phyloP scores from a whole-genome alignment of 1,284 basidiomycete genomes.

The Tilletia indica region DNA sequence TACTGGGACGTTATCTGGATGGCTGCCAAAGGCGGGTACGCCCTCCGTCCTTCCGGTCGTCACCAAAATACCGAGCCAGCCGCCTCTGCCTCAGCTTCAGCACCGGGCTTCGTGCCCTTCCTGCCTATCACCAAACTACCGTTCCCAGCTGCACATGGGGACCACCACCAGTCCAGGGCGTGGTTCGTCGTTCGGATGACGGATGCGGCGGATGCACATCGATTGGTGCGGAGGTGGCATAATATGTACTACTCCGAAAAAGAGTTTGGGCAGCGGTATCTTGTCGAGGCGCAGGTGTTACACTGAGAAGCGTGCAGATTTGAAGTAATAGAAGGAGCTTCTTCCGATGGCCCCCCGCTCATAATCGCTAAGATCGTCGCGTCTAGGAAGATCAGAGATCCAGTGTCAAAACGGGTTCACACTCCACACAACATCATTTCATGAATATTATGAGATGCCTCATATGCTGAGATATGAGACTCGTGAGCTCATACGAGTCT shows the following conservation, averaged over 20 bases:
- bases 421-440: no score
- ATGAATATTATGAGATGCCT: no score
- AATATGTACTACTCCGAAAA: slow-evolving; percentile 12
- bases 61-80: not conserved
- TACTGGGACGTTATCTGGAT: slow-evolving; percentile 11
- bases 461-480: no score
- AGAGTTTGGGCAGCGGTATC: not conserved
- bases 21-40: not conserved
- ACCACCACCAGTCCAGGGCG: not conserved
- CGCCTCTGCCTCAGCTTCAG: no score
- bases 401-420: no score
- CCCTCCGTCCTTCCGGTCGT: not conserved
- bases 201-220: slow-evolving; percentile 7
- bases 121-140: slow-evolving; percentile 11
- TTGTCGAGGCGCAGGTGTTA: not conserved
- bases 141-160: not conserved
- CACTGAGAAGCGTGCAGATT: not conserved
- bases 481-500: no score
- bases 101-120: slow-evolving; percentile 5
- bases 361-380: no score
- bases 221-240: not conserved
- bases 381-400: no score
- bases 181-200: slow-evolving; percentile 16
- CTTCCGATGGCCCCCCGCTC: no score
- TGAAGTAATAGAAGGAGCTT: no score